A percentile compares a stretch with the other conserved stretches of the same genome.
Conservation (phyloP, 2,329 filamentous ascomycete genomes). For the Daldinia sp. region DNA sequence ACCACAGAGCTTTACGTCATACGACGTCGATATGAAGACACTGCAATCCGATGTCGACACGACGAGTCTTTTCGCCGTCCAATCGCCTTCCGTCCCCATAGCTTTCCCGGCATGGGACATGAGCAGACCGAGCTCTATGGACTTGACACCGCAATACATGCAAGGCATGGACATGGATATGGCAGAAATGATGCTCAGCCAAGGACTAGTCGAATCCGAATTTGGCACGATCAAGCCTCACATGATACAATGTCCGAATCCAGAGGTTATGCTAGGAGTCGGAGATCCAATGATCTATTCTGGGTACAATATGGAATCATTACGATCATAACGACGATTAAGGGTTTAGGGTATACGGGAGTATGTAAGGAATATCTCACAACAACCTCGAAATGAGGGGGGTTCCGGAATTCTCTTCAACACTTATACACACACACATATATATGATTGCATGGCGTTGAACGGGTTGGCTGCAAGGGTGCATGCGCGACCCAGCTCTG, state of each 20-base stretch:
- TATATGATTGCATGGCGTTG: conserved; percentile 34
- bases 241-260: conserved; percentile 59
- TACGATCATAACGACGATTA: conserved; percentile 43
- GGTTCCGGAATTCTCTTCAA: conserved; percentile 21
- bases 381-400: not conserved
- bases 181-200: conserved; percentile 57
- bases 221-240: conserved; percentile 65
- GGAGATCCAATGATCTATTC: conserved; percentile 67
- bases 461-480: conserved; percentile 21
- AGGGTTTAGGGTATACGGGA: not conserved
- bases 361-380: not conserved
- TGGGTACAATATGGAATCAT: conserved; percentile 55
- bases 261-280: conserved; percentile 65
- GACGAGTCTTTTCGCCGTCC: conserved; percentile 42
- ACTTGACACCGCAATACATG: conserved; percentile 53
- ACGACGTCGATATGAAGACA: conserved; percentile 52
- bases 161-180: conserved; percentile 53
- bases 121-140: conserved; percentile 47
- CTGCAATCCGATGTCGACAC: conserved; percentile 44
- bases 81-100: conserved; percentile 42
- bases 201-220: conserved; percentile 60
- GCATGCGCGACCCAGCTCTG: conserved; percentile 18
- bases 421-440: conserved; percentile 16
- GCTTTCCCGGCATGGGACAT: conserved; percentile 49
- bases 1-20: conserved; percentile 59